phyloP scores from a whole-genome alignment of 2,329 filamentous ascomycete genomes.

The Aspergillus sp. region DNA sequence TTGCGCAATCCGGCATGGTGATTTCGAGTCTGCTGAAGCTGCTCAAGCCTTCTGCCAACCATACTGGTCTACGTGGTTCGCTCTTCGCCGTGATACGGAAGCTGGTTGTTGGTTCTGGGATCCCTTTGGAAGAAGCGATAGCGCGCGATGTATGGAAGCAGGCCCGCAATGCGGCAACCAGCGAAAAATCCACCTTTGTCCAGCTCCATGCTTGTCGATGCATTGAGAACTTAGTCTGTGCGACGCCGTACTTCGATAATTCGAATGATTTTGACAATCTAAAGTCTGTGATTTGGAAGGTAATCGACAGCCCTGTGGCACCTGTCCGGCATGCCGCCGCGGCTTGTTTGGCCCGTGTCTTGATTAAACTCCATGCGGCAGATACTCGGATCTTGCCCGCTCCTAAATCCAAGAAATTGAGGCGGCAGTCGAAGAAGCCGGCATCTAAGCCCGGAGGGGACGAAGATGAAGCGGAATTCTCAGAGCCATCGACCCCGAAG shows the following conservation, averaged over 20 bases:
- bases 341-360: slow-evolving; percentile 70
- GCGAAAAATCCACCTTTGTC: slow-evolving; percentile 76
- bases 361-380: slow-evolving; percentile 73
- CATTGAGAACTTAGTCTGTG: slow-evolving; percentile 61
- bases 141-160: slow-evolving; percentile 94
- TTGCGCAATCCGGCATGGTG: slow-evolving; percentile 68
- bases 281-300: slow-evolving; percentile 73
- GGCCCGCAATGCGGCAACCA: slow-evolving; percentile 63
- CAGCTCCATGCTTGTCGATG: slow-evolving; percentile 72
- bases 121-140: slow-evolving; percentile 71
- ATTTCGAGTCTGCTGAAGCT: slow-evolving; percentile 67
- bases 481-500: slow-evolving; percentile 67
- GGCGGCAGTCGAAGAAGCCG: slow-evolving; percentile 62
- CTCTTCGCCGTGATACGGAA: slow-evolving; percentile 68
- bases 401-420: slow-evolving; percentile 59
- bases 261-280: slow-evolving; percentile 83
- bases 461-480: slow-evolving; percentile 62
- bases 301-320: slow-evolving; percentile 67
- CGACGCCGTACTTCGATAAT: slow-evolving; percentile 78
- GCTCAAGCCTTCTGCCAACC: slow-evolving; percentile 67
- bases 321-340: slow-evolving; percentile 78
- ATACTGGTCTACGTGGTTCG: slow-evolving; percentile 74
- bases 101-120: slow-evolving; percentile 64
- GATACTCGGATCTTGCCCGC: slow-evolving; percentile 44
- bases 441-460: slow-evolving; percentile 53